Conservation (phyloP, 331 rosid species). For the Acacia concinna region DNA sequence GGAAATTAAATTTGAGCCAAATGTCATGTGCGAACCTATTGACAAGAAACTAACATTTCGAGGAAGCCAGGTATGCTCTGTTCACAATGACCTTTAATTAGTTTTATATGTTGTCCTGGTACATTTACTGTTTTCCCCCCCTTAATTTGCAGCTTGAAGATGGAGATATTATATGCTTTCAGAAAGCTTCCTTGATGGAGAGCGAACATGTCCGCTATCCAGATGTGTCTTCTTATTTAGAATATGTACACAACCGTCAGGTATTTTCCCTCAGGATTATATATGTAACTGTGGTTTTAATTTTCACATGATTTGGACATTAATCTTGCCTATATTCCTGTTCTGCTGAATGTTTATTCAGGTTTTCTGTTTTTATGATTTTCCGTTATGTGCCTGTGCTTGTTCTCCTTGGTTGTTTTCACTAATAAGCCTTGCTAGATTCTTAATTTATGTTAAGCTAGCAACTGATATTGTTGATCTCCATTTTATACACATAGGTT, state of each 20-base stretch:
- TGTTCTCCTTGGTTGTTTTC: background rate
- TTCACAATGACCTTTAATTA: background rate
- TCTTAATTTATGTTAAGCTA: conserved; percentile 4
- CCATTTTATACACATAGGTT: conserved; percentile 47
- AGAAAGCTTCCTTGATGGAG: conserved; percentile 56
- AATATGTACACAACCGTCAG: conserved; percentile 76
- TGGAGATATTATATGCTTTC: conserved; percentile 84
- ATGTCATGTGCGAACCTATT: conserved; percentile 60
- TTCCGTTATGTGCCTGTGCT: background rate
- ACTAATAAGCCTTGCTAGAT: conserved; percentile 1
- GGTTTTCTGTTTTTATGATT: background rate
- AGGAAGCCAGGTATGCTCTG: conserved; percentile 43
- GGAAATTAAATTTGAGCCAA: conserved; percentile 70
- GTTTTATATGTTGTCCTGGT: conserved; percentile 17
- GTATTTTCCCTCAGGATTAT: conserved; percentile 39
- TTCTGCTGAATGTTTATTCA: background rate
- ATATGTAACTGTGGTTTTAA: conserved; percentile 17
- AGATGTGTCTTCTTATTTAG: conserved; percentile 83
- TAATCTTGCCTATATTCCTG: background rate
- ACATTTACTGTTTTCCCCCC: conserved; percentile 3
- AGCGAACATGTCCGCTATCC: conserved; percentile 56
- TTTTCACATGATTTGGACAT: background rate
- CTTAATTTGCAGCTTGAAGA: conserved; percentile 67
- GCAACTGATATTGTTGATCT: conserved; percentile 19
- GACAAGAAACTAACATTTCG: conserved; percentile 55